phyloP scores from a whole-genome alignment of 2,329 filamentous ascomycete genomes.

The Ophiocordyceps camponoti-rufipedis region DNA sequence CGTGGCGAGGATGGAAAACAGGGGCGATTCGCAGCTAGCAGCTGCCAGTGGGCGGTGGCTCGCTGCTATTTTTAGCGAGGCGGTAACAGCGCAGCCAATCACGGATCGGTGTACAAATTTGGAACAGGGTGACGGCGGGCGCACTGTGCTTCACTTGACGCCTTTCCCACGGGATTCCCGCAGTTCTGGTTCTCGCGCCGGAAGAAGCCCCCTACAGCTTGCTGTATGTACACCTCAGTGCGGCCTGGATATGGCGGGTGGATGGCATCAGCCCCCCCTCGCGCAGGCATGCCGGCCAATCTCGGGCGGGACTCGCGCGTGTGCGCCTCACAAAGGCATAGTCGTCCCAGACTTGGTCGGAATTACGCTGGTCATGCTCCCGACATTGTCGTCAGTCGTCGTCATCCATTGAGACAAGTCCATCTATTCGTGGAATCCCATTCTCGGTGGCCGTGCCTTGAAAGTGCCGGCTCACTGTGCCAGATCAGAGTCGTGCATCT shows the following conservation, averaged over 20 bases:
- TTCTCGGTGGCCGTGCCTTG: too few relatives aligned
- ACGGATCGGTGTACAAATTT: background rate
- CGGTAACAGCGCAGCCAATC: background rate
- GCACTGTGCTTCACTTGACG: background rate
- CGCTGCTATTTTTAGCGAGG: background rate
- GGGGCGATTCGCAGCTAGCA: background rate
- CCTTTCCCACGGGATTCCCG: background rate
- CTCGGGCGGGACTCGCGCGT: background rate
- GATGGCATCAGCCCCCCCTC: background rate
- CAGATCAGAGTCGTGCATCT: too few relatives aligned
- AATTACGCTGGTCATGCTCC: background rate
- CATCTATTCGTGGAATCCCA: too few relatives aligned
- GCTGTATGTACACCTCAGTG: background rate
- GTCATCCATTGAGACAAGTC: too few relatives aligned
- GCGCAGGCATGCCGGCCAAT: background rate
- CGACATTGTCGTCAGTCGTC: background rate
- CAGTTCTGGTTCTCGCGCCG: background rate
- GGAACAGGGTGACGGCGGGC: background rate
- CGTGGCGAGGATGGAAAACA: background rate
- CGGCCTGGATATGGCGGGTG: background rate
- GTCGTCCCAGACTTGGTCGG: background rate
- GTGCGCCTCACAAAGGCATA: background rate
- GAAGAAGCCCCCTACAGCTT: background rate
- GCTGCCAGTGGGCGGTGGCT: background rate
- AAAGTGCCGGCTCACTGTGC: too few relatives aligned